Evolutionary conservation across 2,329 filamentous ascomycete species (phyloP), one percentile per base, ranked within the genome.

Genomic region (Clarireedia hainanense): DNA sequence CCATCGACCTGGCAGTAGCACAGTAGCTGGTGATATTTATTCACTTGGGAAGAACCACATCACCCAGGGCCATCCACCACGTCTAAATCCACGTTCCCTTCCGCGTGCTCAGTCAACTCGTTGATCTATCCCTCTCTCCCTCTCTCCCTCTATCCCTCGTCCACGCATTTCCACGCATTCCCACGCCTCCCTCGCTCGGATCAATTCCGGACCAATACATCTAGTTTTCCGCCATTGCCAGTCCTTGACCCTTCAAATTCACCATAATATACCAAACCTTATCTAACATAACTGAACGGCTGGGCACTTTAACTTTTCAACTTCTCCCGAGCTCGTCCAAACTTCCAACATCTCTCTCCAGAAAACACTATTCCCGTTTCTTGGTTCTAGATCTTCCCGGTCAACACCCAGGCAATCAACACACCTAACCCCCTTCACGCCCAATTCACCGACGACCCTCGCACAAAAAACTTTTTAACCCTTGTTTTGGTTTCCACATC

Each of bases 191-290:
- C 37, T 45, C 30, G 30, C 43, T 53, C 43, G 34, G 51, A 48
- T 53, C 51, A 24, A 40, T 48, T 48, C 43, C 43, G 51, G 47
- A n/a, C 43, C 43, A 53, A 15, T 53, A 48, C 10, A 20, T 48
- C 12, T 27, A 2, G 36, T 53, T 45, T 27, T 20, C 37, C 27
- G 36, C 15, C 47, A 24, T 42, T 20, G 7, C 39, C 15, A n/a
- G 39, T 42, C 2, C 20, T 20, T 20, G 20, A 42, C 14, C 14
- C 10, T 42, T 42, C 39, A 42, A 7, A 42, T 20, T 20, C 39
- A 42, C 17, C 17, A 10, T 20, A 42, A 42, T 42, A 42, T 42
- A 36, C 26, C 47, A 49, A 34, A 49, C 30, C 24, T 36, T 49
- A 49, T 36, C 47, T 36, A 34, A 9, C 30, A 34, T 12, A 34